Evolutionary conservation across 805 yeast genomes (phyloP).

Genomic region (Schizosaccharomyces osmophilus): DNA sequence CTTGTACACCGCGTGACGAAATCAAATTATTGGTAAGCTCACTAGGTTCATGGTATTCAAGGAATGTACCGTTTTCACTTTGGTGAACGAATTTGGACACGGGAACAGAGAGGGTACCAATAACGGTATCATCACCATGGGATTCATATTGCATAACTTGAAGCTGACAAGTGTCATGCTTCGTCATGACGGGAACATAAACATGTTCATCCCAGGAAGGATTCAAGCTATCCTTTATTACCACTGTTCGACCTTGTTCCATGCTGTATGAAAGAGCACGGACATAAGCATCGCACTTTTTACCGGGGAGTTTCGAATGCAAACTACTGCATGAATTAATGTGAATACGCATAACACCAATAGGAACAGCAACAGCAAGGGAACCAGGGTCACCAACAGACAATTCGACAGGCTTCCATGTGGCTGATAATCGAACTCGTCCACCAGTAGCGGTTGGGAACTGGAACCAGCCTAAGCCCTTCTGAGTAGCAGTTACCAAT

Average conservation of each 20-base stretch:
- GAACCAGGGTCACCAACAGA: constrained; percentile 37
- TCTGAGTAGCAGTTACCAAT: constrained; percentile 51
- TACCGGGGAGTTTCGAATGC: constrained; percentile 41
- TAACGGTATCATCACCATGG: background rate
- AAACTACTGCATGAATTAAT: constrained; percentile 49
- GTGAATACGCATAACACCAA: constrained; percentile 62
- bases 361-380: constrained; percentile 75
- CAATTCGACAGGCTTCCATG: constrained; percentile 72
- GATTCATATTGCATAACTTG: background rate
- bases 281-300: constrained; percentile 79
- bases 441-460: constrained; percentile 39
- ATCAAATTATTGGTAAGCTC: background rate
- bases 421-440: constrained; percentile 39
- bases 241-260: constrained; percentile 52
- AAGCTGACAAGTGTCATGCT: background rate
- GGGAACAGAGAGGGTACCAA: background rate
- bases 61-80: background rate
- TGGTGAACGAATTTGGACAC: background rate
- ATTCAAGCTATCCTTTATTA: constrained; percentile 36
- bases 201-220: constrained; percentile 73
- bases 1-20: background rate
- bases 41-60: background rate
- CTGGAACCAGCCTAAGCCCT: constrained; percentile 56
- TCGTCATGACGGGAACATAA: constrained; percentile 45
- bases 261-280: constrained; percentile 57